phyloP scores from a whole-genome alignment of 352 stramenopile genomes.

The Peronospora belbahrii region DNA sequence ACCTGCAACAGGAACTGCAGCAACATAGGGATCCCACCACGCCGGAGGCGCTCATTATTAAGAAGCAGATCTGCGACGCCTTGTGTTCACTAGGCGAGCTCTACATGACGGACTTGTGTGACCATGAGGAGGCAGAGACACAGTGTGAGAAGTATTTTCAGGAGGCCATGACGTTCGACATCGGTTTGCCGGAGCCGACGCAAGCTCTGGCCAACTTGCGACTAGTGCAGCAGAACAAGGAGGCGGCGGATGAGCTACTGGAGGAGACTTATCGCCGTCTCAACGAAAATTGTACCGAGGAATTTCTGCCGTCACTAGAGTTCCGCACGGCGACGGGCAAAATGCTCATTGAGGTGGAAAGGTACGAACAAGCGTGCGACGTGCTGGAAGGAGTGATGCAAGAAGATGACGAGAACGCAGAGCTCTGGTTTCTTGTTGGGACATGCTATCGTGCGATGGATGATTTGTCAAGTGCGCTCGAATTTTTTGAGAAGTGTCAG shows the following conservation, averaged over 20 bases:
- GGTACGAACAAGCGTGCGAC: slow-evolving; percentile 72
- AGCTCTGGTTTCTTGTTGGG: slow-evolving; percentile 85
- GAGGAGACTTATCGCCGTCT: slow-evolving; percentile 89
- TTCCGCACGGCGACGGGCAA: slow-evolving; percentile 81
- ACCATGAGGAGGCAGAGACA: slow-evolving; percentile 88
- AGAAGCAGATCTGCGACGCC: slow-evolving; percentile 90
- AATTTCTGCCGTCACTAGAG: slow-evolving; percentile 72
- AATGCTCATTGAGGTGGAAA: slow-evolving; percentile 81
- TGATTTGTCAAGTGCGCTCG: slow-evolving; percentile 66
- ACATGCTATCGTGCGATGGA: slow-evolving; percentile 85
- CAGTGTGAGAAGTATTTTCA: slow-evolving; percentile 88
- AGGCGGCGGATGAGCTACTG: slow-evolving; percentile 85
- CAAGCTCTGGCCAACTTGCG: slow-evolving; percentile 93
- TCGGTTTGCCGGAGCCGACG: slow-evolving; percentile 87
- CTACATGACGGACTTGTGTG: slow-evolving; percentile 96
- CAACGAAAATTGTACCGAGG: slow-evolving; percentile 60
- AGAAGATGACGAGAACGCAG: slow-evolving; percentile 85
- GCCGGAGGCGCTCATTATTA: slow-evolving; percentile 51
- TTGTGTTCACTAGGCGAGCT: slow-evolving; percentile 94
- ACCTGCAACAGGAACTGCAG: slow-evolving; percentile 56
- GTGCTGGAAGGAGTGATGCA: slow-evolving; percentile 84
- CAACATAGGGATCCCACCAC: slow-evolving; percentile 30
- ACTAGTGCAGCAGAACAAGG: slow-evolving; percentile 88
- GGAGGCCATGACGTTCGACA: slow-evolving; percentile 86
- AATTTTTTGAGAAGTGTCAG: slow-evolving; percentile 82